Evolutionary conservation across 495 filamentous ascomycete genomes (phyloP).

Genomic region (Penicillium verhagenii): DNA sequence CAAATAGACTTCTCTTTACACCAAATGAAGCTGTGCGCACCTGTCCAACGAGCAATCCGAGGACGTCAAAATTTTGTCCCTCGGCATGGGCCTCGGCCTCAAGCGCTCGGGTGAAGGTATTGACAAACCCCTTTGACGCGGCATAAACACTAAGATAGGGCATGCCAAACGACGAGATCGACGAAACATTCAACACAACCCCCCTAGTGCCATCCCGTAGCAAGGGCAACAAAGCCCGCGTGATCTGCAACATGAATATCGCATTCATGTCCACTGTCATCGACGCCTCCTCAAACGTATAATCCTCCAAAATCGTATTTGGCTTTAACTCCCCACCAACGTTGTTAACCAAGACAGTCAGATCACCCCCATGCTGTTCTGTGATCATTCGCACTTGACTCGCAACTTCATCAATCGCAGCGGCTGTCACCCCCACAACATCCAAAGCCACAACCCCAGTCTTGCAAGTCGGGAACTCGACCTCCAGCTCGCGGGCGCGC

Average conservation of each 20-base stretch:
- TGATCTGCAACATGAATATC: slow-evolving; percentile 42
- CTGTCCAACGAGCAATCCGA: slow-evolving; percentile 28
- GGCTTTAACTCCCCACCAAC: slow-evolving; percentile 35
- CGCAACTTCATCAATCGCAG: slow-evolving; percentile 19
- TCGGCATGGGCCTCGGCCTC: slow-evolving; percentile 30
- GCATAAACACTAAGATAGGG: slow-evolving; percentile 38
- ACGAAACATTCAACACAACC: slow-evolving; percentile 46
- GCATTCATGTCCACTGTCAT: slow-evolving; percentile 36
- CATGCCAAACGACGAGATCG: slow-evolving; percentile 28
- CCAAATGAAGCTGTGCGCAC: slow-evolving; percentile 22
- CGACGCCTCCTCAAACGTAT: slow-evolving; percentile 22
- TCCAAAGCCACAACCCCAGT: slow-evolving; percentile 33
- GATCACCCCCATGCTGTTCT: slow-evolving; percentile 9
- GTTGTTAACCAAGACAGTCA: slow-evolving; percentile 51
- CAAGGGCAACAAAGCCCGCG: slow-evolving; percentile 35
- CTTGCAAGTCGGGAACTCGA: slow-evolving; percentile 28
- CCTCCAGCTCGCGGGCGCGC: slow-evolving; percentile 25
- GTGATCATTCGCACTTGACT: slow-evolving; percentile 17
- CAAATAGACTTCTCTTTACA: slow-evolving; percentile 19
- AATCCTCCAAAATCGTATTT: slow-evolving; percentile 21
- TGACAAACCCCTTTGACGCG: slow-evolving; percentile 38
- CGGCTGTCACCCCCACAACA: slow-evolving; percentile 17
- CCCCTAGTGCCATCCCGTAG: slow-evolving; percentile 27
- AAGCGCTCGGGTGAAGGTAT: slow-evolving; percentile 29
- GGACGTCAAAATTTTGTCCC: slow-evolving; percentile 25